Base-by-base conservation (phyloP, 305 asterid genomes). In the Solanum hybrid region DNA sequence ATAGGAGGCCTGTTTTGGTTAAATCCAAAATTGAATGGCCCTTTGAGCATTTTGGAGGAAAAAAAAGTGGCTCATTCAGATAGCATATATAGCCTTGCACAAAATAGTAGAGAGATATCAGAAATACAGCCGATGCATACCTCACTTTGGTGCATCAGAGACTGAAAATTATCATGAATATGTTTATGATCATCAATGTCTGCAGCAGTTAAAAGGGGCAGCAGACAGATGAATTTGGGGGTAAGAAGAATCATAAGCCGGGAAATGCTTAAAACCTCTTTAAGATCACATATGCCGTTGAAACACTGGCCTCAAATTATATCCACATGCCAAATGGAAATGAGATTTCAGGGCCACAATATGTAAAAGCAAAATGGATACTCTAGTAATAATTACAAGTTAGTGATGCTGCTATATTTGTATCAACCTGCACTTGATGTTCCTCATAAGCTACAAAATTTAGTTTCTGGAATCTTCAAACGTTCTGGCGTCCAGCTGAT, bases 371-470 rank as follows among this genome's bases (percentile, higher is more conserved):
- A 71, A 90, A 64, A 81, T 80, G 29, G 60, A 31, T 37, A 19
- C 56, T 87, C 26, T 17, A 69, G 31, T n/a, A 91, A 90, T 89
- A 87, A 90, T 90, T 89, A 91, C 94, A 91, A 60, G 86, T 93
- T 90, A 89, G 89, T 87, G 86, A 31, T 38, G 88, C 72, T 38
- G 88, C 72, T 75, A 85, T 88, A 78, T 90, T 76, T 51, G 56
- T 89, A 88, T 86, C 60, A 88, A 87, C 89, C 85, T 89, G 89
- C 64, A 66, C 66, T 42, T 51, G 85, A 79, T 82, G 86, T 86
- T 40, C 82, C 86, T 85, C 71, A 77, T 87, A 82, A 5, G 78
- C 92, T 91, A 91, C 93, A 91, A 92, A 92, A 92, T 87, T 92
- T 90, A 86, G 92, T 87, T 66, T 79, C 73, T 72, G 92, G 81